These are phyloP conservation scores for Clitopilus hobsonii DNA, from an alignment of 768 basidiomycete genomes.

Conservation along the genomic window DNA sequence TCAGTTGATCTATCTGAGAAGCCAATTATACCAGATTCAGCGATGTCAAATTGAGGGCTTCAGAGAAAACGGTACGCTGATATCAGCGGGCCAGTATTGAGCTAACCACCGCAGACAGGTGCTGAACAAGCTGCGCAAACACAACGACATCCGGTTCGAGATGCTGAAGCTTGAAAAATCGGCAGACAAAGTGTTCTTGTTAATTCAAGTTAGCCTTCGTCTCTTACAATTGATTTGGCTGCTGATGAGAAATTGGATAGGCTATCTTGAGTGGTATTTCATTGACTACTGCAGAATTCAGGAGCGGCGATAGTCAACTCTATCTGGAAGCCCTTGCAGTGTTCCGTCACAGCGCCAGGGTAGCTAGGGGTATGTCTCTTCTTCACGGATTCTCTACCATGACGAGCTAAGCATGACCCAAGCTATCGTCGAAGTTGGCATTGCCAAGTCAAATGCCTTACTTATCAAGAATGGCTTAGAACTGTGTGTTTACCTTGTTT, in stretches of 20 bases:
- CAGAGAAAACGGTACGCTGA: conserved; percentile 63
- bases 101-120: conserved; percentile 20
- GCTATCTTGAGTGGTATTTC: conserved; percentile 70
- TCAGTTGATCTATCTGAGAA: background rate
- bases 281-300: conserved; percentile 65
- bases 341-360: conserved; percentile 72
- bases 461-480: conserved; percentile 74
- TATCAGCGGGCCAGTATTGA: background rate
- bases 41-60: conserved; percentile 63
- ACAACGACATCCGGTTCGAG: conserved; percentile 78
- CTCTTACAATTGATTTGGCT: background rate
- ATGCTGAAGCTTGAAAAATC: conserved; percentile 66
- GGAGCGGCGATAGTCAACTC: conserved; percentile 65
- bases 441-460: conserved; percentile 57
- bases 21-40: conserved; percentile 48
- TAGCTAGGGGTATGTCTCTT: conserved; percentile 58
- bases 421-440: conserved; percentile 80
- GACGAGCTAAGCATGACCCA: background rate
- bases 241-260: conserved; percentile 33
- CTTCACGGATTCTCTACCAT: background rate
- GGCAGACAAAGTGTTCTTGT: conserved; percentile 73
- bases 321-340: conserved; percentile 64
- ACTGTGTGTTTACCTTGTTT: conserved; percentile 40
- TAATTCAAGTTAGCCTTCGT: conserved; percentile 59
- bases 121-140: conserved; percentile 64